Conservation (phyloP, 306 rosid genomes). For the Quillaja saponaria region DNA sequence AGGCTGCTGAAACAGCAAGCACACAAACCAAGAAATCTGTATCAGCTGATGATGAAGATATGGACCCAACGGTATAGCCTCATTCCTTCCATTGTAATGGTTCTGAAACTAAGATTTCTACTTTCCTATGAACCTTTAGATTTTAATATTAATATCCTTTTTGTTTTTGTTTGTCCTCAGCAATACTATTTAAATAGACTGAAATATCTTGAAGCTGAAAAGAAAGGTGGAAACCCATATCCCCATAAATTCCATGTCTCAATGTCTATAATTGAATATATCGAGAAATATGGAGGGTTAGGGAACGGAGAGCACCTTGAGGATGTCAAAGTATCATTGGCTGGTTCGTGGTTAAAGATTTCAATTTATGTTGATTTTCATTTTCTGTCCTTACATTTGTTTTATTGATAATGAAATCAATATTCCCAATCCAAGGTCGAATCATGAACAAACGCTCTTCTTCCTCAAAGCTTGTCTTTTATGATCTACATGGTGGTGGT, state of each 20-base stretch:
- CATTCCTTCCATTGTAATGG: background rate
- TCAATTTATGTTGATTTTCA: background rate
- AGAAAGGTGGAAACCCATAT: constrained; percentile 61
- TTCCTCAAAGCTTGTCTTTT: constrained; percentile 49
- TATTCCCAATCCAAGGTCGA: constrained; percentile 33
- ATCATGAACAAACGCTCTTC: constrained; percentile 62
- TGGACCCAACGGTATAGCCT: constrained; percentile 81
- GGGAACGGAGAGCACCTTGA: constrained; percentile 74
- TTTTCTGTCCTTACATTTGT: background rate
- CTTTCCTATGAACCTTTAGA: background rate
- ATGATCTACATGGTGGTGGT: constrained; percentile 49
- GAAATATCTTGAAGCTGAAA: constrained; percentile 59
- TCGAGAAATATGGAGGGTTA: constrained; percentile 47
- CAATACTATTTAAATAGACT: constrained; percentile 84
- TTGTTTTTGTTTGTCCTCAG: constrained; percentile 45
- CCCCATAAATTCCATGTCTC: constrained; percentile 81
- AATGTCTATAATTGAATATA: constrained; percentile 50
- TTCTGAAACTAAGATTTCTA: background rate
- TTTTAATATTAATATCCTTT: background rate
- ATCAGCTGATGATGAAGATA: constrained; percentile 70
- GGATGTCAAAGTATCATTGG: constrained; percentile 58
- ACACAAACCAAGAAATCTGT: constrained; percentile 55
- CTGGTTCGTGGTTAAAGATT: constrained; percentile 47
- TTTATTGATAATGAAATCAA: background rate
- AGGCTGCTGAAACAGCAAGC: constrained; percentile 56